Evolutionary conservation across 305 asterid genomes (phyloP), one percentile per base, ranked within the genome.

Genomic region (Solanum hybrid): DNA sequence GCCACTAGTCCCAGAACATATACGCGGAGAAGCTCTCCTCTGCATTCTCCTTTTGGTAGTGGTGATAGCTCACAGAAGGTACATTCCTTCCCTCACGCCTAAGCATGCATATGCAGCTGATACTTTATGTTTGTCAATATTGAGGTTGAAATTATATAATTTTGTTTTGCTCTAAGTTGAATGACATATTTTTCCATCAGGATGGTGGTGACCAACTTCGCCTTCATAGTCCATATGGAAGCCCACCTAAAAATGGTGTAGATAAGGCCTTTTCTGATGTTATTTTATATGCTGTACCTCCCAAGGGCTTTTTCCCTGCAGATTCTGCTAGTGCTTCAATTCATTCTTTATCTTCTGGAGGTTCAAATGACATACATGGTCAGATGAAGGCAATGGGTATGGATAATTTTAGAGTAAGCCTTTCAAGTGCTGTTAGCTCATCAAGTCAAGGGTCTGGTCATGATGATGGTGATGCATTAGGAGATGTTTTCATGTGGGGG

Each of bases 371-470:
- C 92, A 90, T 92, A 31, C 96, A 93, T 92, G 96, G 97, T 89
- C 98, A 94, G 89, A 90, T 92, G 92, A 96, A 94, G 93, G 96
- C 95, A 87, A 89, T 89, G 91, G 98, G 95, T 82, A 94, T 91
- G 91, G 99, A 97, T 94, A 96, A 96, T 89, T 95, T 96, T 91
- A 95, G 99, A 93, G 96, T 97, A 80, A 97, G 99, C 92, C 98
- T 96, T 89, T 96, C 99, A 84, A 96, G 99, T 91, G 98, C 98
- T 90, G 99, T 96, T 89, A 96, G 99, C 93, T 96, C 99, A 86
- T 95, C 98, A 89, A 97, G 98, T 92, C 98, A 97, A 91, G 98
- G 98, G 86, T 97, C 99, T 91, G 98, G 98, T 88, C 97, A 95
- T 88, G 99, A 96, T 90, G 99, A 97, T 87, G 95, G 96, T 88